A percentile compares a stretch with the other conserved stretches of the same genome.
Evolutionary conservation across 2,329 filamentous ascomycete species (phyloP).

Genomic region (Fusarium multiceps): DNA sequence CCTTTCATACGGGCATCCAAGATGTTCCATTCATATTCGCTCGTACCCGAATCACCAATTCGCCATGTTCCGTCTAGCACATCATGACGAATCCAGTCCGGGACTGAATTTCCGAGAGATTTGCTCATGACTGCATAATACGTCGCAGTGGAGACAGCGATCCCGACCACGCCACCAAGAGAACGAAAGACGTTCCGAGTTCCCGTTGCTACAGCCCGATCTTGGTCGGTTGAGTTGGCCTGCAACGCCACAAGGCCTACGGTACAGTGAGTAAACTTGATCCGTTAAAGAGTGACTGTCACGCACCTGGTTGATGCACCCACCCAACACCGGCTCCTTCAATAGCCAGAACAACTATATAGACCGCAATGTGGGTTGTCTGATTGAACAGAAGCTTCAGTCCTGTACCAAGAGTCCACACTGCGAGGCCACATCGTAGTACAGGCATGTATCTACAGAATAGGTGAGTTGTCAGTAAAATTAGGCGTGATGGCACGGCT

Average conservation of each 20-base stretch:
- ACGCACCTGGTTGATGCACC: conserved; percentile 8
- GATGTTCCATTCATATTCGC: not conserved
- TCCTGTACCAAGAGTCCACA: not conserved
- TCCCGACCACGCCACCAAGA: not conserved
- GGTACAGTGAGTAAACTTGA: rapidly evolving
- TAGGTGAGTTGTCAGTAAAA: rapidly evolving
- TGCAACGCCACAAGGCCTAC: not conserved
- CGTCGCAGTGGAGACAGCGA: not conserved
- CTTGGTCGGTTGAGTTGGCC: conserved; percentile 1
- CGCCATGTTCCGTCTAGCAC: not conserved
- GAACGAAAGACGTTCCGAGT: conserved; percentile 11
- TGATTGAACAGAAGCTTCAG: not conserved
- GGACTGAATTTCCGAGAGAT: rapidly evolving
- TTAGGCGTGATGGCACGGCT: no score
- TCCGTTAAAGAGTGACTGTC: not conserved
- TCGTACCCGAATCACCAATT: rapidly evolving
- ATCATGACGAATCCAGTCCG: not conserved
- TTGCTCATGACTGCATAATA: not conserved
- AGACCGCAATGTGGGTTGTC: not conserved
- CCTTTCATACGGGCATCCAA: not conserved
- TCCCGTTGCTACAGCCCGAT: not conserved
- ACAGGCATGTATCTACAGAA: not conserved
- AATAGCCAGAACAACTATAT: not conserved
- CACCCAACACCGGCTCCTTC: conserved; percentile 9
- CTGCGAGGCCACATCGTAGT: not conserved